Evolutionary conservation across 75 land plant genomes (phyloP).

Genomic region (Gnetum montanum): DNA sequence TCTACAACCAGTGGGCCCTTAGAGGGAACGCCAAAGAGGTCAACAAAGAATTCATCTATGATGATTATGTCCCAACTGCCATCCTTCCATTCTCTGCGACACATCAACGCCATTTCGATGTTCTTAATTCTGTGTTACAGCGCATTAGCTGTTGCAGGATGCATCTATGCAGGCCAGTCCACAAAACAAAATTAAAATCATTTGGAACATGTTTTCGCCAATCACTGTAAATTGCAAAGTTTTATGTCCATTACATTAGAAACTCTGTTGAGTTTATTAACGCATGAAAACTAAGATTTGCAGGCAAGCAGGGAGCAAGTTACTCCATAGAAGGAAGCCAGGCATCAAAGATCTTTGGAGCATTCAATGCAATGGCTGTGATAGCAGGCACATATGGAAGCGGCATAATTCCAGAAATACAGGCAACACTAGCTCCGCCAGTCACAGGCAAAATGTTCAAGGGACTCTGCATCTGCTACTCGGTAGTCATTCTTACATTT

Average conservation of each 20-base stretch:
- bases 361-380: constrained; percentile 65
- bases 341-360: constrained; percentile 29
- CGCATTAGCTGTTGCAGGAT: constrained; percentile 56
- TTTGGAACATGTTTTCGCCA: not conserved
- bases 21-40: too few relatives aligned
- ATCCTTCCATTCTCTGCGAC: constrained; percentile 93
- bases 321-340: constrained; percentile 42
- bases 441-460: constrained; percentile 82
- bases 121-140: constrained; percentile 58
- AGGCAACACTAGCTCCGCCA: constrained; percentile 77
- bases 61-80: constrained; percentile 78
- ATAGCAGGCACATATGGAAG: constrained; percentile 75
- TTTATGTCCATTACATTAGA: not conserved
- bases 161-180: constrained; percentile 50
- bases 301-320: constrained; percentile 22
- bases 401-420: constrained; percentile 81
- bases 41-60: too few relatives aligned
- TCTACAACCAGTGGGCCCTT: too few relatives aligned
- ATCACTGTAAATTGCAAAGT: not conserved
- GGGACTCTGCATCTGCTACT: constrained; percentile 41
- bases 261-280: not conserved
- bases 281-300: constrained; percentile 27
- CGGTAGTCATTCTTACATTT: constrained; percentile 40
- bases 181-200: too few relatives aligned
- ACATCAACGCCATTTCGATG: constrained; percentile 49